phyloP scores from a whole-genome alignment of 257 asterid genomes.

The Przewalskia tangutica region DNA sequence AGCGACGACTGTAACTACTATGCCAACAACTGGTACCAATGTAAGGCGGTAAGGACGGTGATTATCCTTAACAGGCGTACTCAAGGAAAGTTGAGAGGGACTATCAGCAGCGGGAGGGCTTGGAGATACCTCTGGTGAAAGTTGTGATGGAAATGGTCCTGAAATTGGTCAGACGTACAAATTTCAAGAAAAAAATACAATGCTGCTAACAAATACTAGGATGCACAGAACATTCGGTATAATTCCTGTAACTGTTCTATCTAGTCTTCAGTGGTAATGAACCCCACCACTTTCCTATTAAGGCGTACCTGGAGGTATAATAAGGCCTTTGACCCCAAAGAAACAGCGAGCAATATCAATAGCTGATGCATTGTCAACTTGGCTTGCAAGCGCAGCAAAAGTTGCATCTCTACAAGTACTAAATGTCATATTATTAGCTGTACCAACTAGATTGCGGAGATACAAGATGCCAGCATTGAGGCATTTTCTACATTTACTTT shows the following conservation, averaged over 20 bases:
- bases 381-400: conserved; percentile 77
- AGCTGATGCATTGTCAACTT: conserved; percentile 48
- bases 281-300: neutral
- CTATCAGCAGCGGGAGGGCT: conserved; percentile 45
- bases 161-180: conserved; percentile 8
- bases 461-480: conserved; percentile 65
- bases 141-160: conserved; percentile 34
- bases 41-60: conserved; percentile 51
- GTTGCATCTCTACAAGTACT: conserved; percentile 94
- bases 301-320: conserved; percentile 41
- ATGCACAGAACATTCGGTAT: neutral
- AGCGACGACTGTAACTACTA: conserved; percentile 55
- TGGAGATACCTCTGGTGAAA: conserved; percentile 50
- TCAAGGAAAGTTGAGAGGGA: conserved; percentile 51
- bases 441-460: conserved; percentile 69
- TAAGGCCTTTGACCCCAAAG: conserved; percentile 70
- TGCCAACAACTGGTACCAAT: conserved; percentile 49
- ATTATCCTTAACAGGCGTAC: conserved; percentile 25
- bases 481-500: conserved; percentile 60
- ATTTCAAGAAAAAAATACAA: neutral
- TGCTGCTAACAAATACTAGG: neutral
- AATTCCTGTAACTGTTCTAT: neutral
- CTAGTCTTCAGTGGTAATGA: neutral
- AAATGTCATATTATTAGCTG: conserved; percentile 63
- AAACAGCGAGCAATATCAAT: conserved; percentile 67